phyloP scores from a whole-genome alignment of 345 rosid genomes.

The Melaleuca alternifolia region DNA sequence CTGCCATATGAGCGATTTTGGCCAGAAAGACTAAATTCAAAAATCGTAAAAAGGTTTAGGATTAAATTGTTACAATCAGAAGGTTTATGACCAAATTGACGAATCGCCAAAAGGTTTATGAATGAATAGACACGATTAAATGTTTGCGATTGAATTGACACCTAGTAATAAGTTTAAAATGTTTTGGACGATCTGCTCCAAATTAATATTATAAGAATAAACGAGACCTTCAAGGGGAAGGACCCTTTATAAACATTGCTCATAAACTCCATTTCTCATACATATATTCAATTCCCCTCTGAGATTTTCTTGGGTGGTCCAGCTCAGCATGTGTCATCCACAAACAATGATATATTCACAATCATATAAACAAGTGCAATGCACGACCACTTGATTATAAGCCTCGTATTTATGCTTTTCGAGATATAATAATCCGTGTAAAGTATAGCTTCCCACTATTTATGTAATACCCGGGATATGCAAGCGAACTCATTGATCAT shows the following conservation, averaged over 20 bases:
- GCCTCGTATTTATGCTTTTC: neutral
- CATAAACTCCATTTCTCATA: neutral
- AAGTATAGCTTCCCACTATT: no score
- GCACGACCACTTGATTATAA: neutral
- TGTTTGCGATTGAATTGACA: accelerated
- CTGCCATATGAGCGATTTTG: no score
- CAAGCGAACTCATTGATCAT: no score
- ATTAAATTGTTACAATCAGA: no score
- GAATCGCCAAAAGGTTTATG: neutral
- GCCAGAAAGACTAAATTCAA: no score
- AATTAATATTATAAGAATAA: neutral
- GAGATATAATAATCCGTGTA: no score
- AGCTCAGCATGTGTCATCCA: neutral
- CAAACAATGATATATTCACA: neutral
- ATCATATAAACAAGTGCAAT: neutral
- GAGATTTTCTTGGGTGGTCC: neutral
- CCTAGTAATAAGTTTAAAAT: neutral
- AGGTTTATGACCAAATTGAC: neutral
- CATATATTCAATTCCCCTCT: neutral
- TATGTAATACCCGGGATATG: no score
- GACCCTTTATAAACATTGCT: neutral
- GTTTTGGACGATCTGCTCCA: neutral
- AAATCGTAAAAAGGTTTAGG: no score
- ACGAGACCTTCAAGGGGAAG: neutral
- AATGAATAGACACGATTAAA: neutral